phyloP scores from a whole-genome alignment of 129 eudicot species.

The Flaveria bidentis region DNA sequence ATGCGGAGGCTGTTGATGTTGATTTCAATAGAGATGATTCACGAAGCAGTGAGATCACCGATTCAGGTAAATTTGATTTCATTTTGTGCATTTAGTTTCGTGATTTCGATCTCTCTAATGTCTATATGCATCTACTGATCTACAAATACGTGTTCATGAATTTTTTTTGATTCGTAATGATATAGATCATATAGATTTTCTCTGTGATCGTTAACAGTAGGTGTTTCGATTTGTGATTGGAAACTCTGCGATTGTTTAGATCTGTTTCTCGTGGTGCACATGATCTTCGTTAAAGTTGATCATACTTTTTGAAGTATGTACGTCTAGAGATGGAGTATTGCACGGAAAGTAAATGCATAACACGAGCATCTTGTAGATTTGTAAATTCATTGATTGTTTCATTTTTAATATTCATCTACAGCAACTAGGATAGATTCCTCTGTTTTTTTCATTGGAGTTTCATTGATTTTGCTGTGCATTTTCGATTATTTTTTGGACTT shows the following conservation, averaged over 20 bases:
- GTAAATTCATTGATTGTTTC: slow-evolving; percentile 14
- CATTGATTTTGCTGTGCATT: slow-evolving; percentile 12
- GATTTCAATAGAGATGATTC: slow-evolving; percentile 47
- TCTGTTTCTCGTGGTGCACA: slow-evolving; percentile 11
- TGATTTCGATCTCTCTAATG: not conserved
- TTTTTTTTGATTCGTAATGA: not conserved
- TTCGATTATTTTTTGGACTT: not conserved
- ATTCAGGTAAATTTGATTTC: slow-evolving; percentile 50
- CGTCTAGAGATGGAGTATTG: not conserved
- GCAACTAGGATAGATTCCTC: slow-evolving; percentile 11
- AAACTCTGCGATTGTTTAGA: slow-evolving; percentile 2
- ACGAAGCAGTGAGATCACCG: slow-evolving; percentile 57
- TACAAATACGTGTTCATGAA: not conserved
- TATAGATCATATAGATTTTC: not conserved
- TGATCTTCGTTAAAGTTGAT: not conserved
- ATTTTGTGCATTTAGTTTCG: too few relatives aligned
- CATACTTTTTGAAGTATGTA: not conserved
- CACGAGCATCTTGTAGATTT: slow-evolving; percentile 14
- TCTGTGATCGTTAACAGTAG: not conserved
- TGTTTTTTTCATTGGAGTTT: not conserved
- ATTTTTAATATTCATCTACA: not conserved
- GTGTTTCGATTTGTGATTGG: not conserved
- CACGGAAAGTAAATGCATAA: slow-evolving; percentile 16
- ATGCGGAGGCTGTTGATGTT: slow-evolving; percentile 44
- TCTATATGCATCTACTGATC: not conserved